phyloP scores from a whole-genome alignment of 257 asterid genomes.

The Nicotiana knightiana region DNA sequence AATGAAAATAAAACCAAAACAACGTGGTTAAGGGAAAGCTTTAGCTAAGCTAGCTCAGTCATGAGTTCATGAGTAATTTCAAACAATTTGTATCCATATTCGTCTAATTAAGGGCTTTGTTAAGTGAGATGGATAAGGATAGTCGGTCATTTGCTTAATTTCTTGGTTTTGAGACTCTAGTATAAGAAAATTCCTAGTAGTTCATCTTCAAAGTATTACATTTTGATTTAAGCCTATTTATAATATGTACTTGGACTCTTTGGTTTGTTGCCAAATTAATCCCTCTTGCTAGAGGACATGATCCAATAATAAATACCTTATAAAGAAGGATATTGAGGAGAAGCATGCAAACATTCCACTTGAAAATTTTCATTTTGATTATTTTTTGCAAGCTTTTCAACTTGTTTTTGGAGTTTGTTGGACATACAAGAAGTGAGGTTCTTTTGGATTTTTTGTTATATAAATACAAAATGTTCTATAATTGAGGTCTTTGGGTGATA shows the following conservation, averaged over 20 bases:
- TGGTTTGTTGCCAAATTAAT: neutral
- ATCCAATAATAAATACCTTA: neutral
- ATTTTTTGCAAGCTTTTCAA: neutral
- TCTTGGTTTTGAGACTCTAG: no score
- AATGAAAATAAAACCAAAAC: no score
- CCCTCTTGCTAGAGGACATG: neutral
- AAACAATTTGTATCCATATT: no score
- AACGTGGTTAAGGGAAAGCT: no score
- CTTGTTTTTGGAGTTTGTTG: neutral
- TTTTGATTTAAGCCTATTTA: slow-evolving; percentile 14
- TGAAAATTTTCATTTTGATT: slow-evolving; percentile 2
- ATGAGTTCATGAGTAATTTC: no score
- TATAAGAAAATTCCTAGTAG: no score
- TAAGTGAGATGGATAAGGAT: no score
- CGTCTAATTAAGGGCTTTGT: no score
- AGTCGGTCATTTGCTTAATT: no score
- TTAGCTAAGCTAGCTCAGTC: no score
- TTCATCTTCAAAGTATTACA: no score
- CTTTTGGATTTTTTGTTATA: neutral
- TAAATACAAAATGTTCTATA: no score
- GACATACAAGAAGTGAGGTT: neutral
- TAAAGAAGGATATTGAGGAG: neutral
- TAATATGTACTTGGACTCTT: slow-evolving; percentile 23
- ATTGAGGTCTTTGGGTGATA: neutral
- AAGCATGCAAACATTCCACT: neutral